These are phyloP conservation scores for Diaporthe vexans DNA, from an alignment of 2,329 filamentous ascomycete genomes.

Conservation along the genomic window DNA sequence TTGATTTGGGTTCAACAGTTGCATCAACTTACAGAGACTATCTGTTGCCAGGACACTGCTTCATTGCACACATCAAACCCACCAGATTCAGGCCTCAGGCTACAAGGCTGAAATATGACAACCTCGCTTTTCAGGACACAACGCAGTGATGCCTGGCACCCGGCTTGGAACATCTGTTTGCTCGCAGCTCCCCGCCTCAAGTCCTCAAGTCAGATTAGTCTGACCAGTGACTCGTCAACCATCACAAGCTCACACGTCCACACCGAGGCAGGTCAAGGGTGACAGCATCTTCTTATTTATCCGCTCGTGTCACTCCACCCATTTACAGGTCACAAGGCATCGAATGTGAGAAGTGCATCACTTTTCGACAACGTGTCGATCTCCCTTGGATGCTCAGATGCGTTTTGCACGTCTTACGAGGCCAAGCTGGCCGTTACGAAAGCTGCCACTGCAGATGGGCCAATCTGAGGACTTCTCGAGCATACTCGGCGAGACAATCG, in stretches of 20 bases:
- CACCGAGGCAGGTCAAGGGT: conserved; percentile 3
- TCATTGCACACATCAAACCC: background rate
- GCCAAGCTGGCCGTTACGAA: background rate
- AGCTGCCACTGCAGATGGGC: background rate
- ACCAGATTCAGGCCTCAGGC: conserved; percentile 36
- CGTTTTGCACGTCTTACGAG: conserved; percentile 1
- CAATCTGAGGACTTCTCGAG: background rate
- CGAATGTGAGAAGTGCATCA: background rate
- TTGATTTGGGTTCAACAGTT: too few relatives aligned
- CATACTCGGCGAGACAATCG: conserved; percentile 1
- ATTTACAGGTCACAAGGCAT: background rate
- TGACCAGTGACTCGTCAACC: background rate
- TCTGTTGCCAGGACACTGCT: too few relatives aligned
- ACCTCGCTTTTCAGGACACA: conserved; percentile 43
- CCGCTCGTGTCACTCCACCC: background rate
- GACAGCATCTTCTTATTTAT: background rate
- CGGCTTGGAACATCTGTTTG: background rate
- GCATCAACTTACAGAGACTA: too few relatives aligned
- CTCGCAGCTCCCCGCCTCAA: background rate
- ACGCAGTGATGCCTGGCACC: conserved; percentile 41
- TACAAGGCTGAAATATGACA: conserved; percentile 38
- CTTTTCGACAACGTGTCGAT: background rate
- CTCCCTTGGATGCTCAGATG: background rate
- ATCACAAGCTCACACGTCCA: background rate
- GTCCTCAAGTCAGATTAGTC: background rate